phyloP scores from a whole-genome alignment of 2,329 filamentous ascomycete genomes.

The Penicillium crustosum region DNA sequence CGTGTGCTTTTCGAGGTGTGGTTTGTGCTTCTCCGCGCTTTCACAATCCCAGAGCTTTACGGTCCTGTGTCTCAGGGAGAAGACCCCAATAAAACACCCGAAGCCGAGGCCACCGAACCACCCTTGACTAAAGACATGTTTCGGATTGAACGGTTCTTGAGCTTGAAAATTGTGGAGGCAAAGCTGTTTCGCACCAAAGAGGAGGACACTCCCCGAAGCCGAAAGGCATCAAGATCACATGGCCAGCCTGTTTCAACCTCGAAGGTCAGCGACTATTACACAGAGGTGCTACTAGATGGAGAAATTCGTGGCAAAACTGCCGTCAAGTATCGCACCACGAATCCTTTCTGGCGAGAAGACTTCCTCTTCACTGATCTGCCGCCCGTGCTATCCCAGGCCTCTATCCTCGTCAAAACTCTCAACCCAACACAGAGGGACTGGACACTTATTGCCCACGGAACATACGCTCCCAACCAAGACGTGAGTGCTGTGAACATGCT shows the following conservation, averaged over 20 bases:
- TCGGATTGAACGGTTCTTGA: constrained; percentile 62
- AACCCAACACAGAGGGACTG: constrained; percentile 52
- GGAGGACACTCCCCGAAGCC: constrained; percentile 33
- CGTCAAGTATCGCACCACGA: constrained; percentile 47
- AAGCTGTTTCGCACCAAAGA: constrained; percentile 49
- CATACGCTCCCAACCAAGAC: constrained; percentile 45
- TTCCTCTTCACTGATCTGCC: constrained; percentile 50
- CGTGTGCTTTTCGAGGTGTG: constrained; percentile 94
- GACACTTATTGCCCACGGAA: constrained; percentile 48
- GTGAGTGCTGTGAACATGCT: constrained; percentile 42
- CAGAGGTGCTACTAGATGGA: constrained; percentile 50
- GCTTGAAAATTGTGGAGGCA: constrained; percentile 62
- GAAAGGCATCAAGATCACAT: constrained; percentile 36
- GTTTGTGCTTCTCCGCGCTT: constrained; percentile 88
- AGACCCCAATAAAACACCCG: constrained; percentile 44
- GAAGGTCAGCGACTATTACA: constrained; percentile 46
- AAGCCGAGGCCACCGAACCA: constrained; percentile 27
- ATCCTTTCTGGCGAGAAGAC: constrained; percentile 53
- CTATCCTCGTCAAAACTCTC: constrained; percentile 48
- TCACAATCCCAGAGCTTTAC: constrained; percentile 89
- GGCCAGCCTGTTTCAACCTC: constrained; percentile 28
- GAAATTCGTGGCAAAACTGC: constrained; percentile 51
- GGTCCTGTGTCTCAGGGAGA: constrained; percentile 60
- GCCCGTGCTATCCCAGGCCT: constrained; percentile 48
- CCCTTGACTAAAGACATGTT: constrained; percentile 60